Evolutionary conservation across 2,329 filamentous ascomycete genomes (phyloP).

Genomic region (Ophiosphaerella herpotricha): DNA sequence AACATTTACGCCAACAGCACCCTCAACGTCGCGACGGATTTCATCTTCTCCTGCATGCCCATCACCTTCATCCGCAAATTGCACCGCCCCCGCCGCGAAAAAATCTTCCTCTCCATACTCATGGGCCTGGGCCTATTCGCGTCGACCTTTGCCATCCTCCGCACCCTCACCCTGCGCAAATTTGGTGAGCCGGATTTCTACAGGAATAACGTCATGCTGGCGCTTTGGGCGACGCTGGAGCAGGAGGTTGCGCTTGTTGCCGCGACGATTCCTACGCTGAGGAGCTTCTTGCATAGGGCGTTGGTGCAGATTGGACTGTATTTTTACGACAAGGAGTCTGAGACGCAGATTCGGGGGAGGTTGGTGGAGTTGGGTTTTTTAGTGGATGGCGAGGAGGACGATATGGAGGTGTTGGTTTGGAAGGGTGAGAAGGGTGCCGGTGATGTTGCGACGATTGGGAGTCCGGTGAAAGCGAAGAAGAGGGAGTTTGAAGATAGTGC

Average conservation of each 20-base stretch:
- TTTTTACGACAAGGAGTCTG: conserved; percentile 24
- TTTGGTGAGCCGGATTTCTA: conserved; percentile 23
- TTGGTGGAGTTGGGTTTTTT: conserved; percentile 23
- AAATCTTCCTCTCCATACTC: conserved; percentile 25
- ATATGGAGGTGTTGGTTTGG: neutral
- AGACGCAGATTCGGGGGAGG: conserved; percentile 13
- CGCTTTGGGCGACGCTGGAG: conserved; percentile 31
- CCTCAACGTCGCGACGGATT: conserved; percentile 22
- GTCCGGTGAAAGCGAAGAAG: neutral
- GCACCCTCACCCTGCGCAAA: conserved; percentile 21
- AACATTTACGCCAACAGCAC: conserved; percentile 27
- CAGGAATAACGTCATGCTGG: conserved; percentile 21
- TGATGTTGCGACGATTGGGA: neutral
- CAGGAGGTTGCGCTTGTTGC: conserved; percentile 32
- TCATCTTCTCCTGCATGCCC: conserved; percentile 27
- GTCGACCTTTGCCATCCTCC: conserved; percentile 23
- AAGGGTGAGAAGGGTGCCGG: neutral
- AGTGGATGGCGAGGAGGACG: neutral
- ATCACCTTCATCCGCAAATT: conserved; percentile 28
- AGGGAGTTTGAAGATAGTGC: neutral
- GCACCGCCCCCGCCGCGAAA: conserved; percentile 25
- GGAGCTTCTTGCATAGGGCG: conserved; percentile 21
- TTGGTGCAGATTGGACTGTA: conserved; percentile 16
- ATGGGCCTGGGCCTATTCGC: conserved; percentile 33
- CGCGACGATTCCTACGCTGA: conserved; percentile 34